Percentiles rank a stretch among this genome's conserved stretches.
Conservation (phyloP, 768 basidiomycete genomes). For the Lactarius hatsudake region DNA sequence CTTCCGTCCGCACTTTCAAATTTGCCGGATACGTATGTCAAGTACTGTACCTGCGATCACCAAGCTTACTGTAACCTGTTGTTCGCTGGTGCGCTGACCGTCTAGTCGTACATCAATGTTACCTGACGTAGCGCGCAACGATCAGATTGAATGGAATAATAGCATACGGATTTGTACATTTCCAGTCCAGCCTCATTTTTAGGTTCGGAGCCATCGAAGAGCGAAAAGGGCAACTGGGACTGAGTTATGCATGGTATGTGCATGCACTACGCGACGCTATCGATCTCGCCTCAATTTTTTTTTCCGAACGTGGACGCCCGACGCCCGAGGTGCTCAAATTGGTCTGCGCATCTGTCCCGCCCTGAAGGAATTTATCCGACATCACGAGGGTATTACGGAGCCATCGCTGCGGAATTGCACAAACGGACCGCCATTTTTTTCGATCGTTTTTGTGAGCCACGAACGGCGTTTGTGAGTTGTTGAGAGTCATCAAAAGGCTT, state of each 20-base stretch:
- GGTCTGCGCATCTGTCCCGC: not conserved
- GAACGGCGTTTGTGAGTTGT: not conserved
- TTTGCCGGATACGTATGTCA: not conserved
- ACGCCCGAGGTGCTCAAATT: slow-evolving; percentile 2
- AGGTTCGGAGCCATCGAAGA: slow-evolving; percentile 1
- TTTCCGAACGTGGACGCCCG: slow-evolving; percentile 9
- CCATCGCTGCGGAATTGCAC: slow-evolving; percentile 7
- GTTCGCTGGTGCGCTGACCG: not conserved
- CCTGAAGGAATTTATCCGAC: slow-evolving; percentile 11
- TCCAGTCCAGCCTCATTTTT: slow-evolving; percentile 12
- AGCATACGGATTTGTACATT: not conserved
- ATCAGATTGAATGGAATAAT: not conserved
- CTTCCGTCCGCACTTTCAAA: not conserved
- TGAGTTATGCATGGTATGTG: not conserved
- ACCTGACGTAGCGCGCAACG: not conserved
- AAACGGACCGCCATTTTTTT: slow-evolving; percentile 6
- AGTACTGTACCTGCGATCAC: not conserved
- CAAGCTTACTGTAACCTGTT: not conserved
- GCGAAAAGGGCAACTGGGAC: slow-evolving; percentile 15
- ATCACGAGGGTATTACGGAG: slow-evolving; percentile 11
- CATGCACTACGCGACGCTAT: not conserved
- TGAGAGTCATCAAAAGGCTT: not conserved
- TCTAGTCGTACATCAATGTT: not conserved
- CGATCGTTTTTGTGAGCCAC: slow-evolving; percentile 12
- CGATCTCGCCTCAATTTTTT: slow-evolving; percentile 11